phyloP scores from a whole-genome alignment of 2,329 filamentous ascomycete species.

The Alternaria brassicicola region DNA sequence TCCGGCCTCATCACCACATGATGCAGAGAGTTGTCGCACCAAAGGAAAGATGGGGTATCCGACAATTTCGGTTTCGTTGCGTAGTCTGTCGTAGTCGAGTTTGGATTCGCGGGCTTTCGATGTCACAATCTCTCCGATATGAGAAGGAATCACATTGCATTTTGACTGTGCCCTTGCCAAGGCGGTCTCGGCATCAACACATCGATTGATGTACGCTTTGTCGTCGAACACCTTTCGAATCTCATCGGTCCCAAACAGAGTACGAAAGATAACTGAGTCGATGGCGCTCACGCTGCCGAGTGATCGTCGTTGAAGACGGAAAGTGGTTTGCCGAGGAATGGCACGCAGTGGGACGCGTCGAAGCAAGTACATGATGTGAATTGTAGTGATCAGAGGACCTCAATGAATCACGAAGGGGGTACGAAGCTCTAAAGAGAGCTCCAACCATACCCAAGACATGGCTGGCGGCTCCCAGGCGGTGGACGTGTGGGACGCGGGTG shows the following conservation, averaged over 20 bases:
- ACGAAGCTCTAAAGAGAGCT: constrained; percentile 11
- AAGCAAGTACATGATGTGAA: constrained; percentile 37
- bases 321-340: constrained; percentile 21
- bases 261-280: constrained; percentile 59
- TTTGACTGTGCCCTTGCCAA: constrained; percentile 59
- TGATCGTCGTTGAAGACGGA: constrained; percentile 27
- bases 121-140: constrained; percentile 46
- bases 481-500: constrained; percentile 26
- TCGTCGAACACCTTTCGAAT: constrained; percentile 60
- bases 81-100: constrained; percentile 54
- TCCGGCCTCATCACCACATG: constrained; percentile 45
- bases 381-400: constrained; percentile 10
- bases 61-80: constrained; percentile 58
- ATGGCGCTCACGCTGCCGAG: constrained; percentile 49
- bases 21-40: constrained; percentile 55
- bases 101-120: constrained; percentile 38
- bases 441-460: constrained; percentile 15
- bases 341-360: constrained; percentile 31
- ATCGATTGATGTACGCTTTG: constrained; percentile 56
- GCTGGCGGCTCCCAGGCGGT: constrained; percentile 15
- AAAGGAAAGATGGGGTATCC: constrained; percentile 62
- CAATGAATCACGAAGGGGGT: constrained; percentile 9
- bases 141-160: constrained; percentile 55
- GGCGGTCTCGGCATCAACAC: constrained; percentile 60
- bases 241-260: constrained; percentile 59